Percentiles rank a stretch among this genome's conserved stretches.
These are phyloP conservation scores for Forsythia suspensa DNA, from an alignment of 257 asterid species.

Conservation along the genomic window DNA sequence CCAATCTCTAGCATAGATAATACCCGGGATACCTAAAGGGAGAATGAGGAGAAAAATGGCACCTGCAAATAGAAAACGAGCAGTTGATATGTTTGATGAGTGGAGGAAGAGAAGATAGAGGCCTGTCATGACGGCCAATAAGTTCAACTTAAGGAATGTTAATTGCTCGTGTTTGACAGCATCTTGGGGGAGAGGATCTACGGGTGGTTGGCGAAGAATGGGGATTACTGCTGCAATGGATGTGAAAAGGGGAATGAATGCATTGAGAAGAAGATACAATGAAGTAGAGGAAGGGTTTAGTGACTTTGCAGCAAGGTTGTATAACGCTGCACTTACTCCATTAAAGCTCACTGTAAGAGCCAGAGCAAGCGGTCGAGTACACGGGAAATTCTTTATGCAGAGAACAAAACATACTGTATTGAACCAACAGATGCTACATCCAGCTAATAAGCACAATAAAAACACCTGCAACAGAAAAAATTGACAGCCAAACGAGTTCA, in stretches of 20 bases:
- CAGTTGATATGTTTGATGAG: slow-evolving; percentile 33
- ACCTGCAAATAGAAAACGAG: slow-evolving; percentile 54
- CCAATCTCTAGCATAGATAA: slow-evolving; percentile 75
- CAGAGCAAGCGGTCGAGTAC: slow-evolving; percentile 73
- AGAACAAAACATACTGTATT: slow-evolving; percentile 92
- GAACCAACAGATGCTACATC: slow-evolving; percentile 95
- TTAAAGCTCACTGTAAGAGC: slow-evolving; percentile 86
- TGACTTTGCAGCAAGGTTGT: slow-evolving; percentile 71
- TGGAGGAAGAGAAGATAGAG: slow-evolving; percentile 74
- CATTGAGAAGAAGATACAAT: slow-evolving; percentile 76
- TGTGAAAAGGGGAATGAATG: slow-evolving; percentile 64
- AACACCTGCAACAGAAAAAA: slow-evolving; percentile 54
- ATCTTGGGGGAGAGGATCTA: slow-evolving; percentile 36
- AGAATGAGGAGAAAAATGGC: slow-evolving; percentile 62
- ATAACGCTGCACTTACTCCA: slow-evolving; percentile 90
- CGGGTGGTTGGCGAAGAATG: slow-evolving; percentile 64
- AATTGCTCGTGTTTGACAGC: slow-evolving; percentile 54
- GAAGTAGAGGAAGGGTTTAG: slow-evolving; percentile 51
- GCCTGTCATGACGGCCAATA: slow-evolving; percentile 68
- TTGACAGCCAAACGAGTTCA: neutral
- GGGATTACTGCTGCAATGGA: slow-evolving; percentile 59
- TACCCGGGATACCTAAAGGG: slow-evolving; percentile 74
- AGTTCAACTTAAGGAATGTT: slow-evolving; percentile 52
- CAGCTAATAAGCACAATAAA: slow-evolving; percentile 74
- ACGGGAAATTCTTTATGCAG: slow-evolving; percentile 79